A percentile compares a stretch with the other conserved stretches of the same genome.
phyloP scores from a whole-genome alignment of 257 asterid species.

The Thymus mandschuricus region DNA sequence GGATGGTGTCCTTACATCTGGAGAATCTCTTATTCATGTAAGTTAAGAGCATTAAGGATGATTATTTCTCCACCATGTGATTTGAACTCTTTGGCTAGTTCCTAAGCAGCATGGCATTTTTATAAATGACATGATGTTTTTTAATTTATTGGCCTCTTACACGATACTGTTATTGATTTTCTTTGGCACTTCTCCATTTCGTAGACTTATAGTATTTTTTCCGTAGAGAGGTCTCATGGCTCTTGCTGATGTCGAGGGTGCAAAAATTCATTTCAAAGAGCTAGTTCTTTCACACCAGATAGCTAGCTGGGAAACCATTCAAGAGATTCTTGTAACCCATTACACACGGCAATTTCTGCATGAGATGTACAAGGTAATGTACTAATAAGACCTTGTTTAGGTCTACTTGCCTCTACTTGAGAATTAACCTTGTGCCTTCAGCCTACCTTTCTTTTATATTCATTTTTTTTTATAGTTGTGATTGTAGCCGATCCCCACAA shows the following conservation, averaged over 20 bases:
- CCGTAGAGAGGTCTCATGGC: slow-evolving; percentile 96
- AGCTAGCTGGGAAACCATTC: slow-evolving; percentile 95
- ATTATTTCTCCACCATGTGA: slow-evolving; percentile 15
- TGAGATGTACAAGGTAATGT: slow-evolving; percentile 92
- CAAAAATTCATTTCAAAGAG: slow-evolving; percentile 82
- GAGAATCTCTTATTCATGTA: slow-evolving; percentile 95
- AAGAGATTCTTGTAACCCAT: slow-evolving; percentile 82
- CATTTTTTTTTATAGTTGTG: background rate
- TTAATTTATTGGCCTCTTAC: background rate
- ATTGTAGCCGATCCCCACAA: background rate
- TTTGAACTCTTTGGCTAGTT: background rate
- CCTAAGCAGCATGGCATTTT: background rate
- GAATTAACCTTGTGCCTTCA: slow-evolving; percentile 6
- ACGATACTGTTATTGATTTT: background rate
- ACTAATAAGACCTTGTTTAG: slow-evolving; percentile 16
- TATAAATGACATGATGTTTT: background rate
- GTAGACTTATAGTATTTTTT: slow-evolving; percentile 32
- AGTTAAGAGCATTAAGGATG: slow-evolving; percentile 40
- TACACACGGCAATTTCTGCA: slow-evolving; percentile 89
- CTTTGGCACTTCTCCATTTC: slow-evolving; percentile 16
- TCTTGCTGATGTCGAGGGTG: slow-evolving; percentile 99
- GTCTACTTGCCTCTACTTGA: background rate
- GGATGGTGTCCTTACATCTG: slow-evolving; percentile 83
- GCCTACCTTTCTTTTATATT: background rate
- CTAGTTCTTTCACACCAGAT: slow-evolving; percentile 84